Evolutionary conservation across 1,284 basidiomycete species (phyloP), one percentile per base, ranked within the genome.

Genomic region (Ceratobasidium sp.): DNA sequence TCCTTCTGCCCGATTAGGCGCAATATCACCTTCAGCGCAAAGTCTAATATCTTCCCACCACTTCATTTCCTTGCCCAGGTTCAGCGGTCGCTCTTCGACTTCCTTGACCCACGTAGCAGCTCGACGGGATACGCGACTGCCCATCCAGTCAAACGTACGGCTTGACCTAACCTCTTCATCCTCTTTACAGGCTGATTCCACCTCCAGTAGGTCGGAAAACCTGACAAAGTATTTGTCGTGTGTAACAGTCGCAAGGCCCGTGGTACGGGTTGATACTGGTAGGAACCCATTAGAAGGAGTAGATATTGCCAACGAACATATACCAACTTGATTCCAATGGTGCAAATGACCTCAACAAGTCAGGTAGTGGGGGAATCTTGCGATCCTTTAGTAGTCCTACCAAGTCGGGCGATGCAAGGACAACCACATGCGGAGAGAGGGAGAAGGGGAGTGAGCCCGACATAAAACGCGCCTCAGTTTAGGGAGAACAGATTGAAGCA

Each of bases 1-100:
- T 49, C 86, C 87, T 76, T 93, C 91, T 1, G 79, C 76, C 75
- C 82, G 86, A 56, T 83, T 85, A 13, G 91, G 91, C 27, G 87
- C 80, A 77, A 85, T 82, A 74, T 93, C 90, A 2, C 89, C 90
- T 75, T 93, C 88, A 3, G 84, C 82, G 77, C 91, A 93, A 20
- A 85, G 82, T 74, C 83, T 82, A 35, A 93, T 80, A 76, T 93
- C 91, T 72, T 91, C 88, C 91, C 91, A 93, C 91, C 91, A 93
- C 1, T 90, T 91, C 12, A 88, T 86, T 65, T 83, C 81, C 40
- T 79, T 73, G 3, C 78, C 76, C 62, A 84, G 79, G 15, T 58
- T 47, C 32, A 62, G 57, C 25, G 53, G 79, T 53, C 81, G 81
- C 1, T 77, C 79, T 69, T 86, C 82, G 34, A 84, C 73, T 73